Conservation (phyloP, 75 land plant genomes). For the Picea sitchensis region DNA sequence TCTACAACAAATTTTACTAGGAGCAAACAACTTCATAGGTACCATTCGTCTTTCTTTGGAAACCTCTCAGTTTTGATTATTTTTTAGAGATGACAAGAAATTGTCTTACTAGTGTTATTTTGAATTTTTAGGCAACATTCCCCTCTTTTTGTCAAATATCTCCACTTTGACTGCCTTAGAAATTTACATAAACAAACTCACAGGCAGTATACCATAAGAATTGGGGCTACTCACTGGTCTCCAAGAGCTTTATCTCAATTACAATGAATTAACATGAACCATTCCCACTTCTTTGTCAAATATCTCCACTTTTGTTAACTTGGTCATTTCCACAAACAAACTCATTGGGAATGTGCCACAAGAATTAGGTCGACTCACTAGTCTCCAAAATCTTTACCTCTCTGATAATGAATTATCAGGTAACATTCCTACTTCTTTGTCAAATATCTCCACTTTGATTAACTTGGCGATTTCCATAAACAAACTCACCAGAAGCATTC, state of each 20-base stretch:
- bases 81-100: not conserved
- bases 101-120: not conserved
- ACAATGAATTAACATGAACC: not conserved
- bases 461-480: too few species aligned
- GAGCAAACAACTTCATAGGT: constrained; percentile 13
- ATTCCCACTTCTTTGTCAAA: not conserved
- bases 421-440: too few species aligned
- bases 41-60: constrained; percentile 20
- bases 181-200: constrained; percentile 6
- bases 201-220: constrained; percentile 13
- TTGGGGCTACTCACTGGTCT: constrained; percentile 12
- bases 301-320: too few species aligned
- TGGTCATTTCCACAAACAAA: too few species aligned
- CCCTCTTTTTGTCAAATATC: constrained; percentile 6
- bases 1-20: too few species aligned
- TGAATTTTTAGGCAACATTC: too few species aligned
- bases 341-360: too few species aligned
- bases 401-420: too few species aligned
- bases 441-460: too few species aligned
- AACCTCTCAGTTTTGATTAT: constrained; percentile 8
- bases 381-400: too few species aligned
- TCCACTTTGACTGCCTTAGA: constrained; percentile 12
- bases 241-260: constrained; percentile 8
- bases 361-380: too few species aligned
- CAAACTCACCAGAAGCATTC: too few species aligned